Conservation (phyloP, 2,329 filamentous ascomycete species). For the Macrophomina pseudophaseolina region DNA sequence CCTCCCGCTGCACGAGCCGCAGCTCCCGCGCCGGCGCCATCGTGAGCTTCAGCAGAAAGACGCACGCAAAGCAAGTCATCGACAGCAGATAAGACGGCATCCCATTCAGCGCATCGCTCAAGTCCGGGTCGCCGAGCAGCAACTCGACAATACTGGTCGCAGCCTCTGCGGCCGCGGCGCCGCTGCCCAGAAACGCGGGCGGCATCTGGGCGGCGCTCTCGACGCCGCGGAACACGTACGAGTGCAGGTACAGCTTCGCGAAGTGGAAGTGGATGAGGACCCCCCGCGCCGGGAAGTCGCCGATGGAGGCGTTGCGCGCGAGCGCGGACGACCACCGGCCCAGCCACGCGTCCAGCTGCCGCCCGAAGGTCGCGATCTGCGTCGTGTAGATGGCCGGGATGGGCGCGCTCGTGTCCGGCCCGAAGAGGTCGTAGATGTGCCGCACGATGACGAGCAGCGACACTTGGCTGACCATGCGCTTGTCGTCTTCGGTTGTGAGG, state of each 20-base stretch:
- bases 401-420: slow-evolving; percentile 59
- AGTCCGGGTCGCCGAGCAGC: slow-evolving; percentile 50
- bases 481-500: slow-evolving; percentile 59
- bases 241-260: slow-evolving; percentile 59
- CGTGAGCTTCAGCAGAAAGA: slow-evolving; percentile 57
- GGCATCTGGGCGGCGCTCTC: slow-evolving; percentile 54
- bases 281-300: slow-evolving; percentile 56
- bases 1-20: slow-evolving; percentile 43
- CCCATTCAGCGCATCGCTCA: slow-evolving; percentile 48
- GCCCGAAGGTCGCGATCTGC: slow-evolving; percentile 52
- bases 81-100: slow-evolving; percentile 59
- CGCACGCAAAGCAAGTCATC: slow-evolving; percentile 60
- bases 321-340: slow-evolving; percentile 54
- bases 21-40: slow-evolving; percentile 43
- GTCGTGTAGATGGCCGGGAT: slow-evolving; percentile 58
- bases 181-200: slow-evolving; percentile 52
- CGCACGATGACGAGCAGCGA: slow-evolving; percentile 63
- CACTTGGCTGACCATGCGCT: slow-evolving; percentile 63
- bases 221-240: slow-evolving; percentile 55
- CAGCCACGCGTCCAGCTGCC: slow-evolving; percentile 58
- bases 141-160: slow-evolving; percentile 54
- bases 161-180: slow-evolving; percentile 55
- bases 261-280: slow-evolving; percentile 60
- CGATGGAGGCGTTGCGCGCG: slow-evolving; percentile 52
- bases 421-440: slow-evolving; percentile 60